Base-by-base conservation (phyloP, 2,329 filamentous ascomycete species). In the Fusarium pseudograminearum region DNA sequence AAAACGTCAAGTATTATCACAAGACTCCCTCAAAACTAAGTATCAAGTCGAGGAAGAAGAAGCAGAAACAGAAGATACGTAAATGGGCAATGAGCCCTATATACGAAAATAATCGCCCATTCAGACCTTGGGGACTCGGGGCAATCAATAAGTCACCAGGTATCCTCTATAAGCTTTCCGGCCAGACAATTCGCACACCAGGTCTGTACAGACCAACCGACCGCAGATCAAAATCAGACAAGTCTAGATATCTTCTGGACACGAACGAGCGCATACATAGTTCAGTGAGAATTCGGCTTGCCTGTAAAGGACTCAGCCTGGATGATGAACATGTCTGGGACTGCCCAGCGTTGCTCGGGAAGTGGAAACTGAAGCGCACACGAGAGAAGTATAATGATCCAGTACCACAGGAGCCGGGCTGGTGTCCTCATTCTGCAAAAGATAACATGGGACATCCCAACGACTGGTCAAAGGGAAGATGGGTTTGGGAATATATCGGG, bases 241-340 rank as follows among this genome's bases (percentile, higher is more conserved):
- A 77, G 41, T 67, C 73, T 2, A 76, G 77, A 11, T 86, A 81
- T 60, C 80, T 88, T 28, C 73, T 82, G 53, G 81, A 85, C 63
- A 88, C 86, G 12, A 85, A 87, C 69, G 86, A 88, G 75, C 81
- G 83, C 11, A 82, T 88, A 34, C 86, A 88, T 73, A 83, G 83
- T 64, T 85, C 84, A 4, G 86, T 86, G 3, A 81, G 86, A 2
- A 80, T 86, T n/a, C 82, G 85, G 5, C 80, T 88, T 16, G 83
- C 83, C 3, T 83, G 83, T 62, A 74, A 81, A 52, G 86, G 86
- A 3, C 80, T 86, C 4, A 84, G 82, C 1, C 77, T 84, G 33
- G 81, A 87, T 65, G 86, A 88, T 70, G 74, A 77, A 26, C 77
- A 73, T 2, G 60, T 79, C n/a, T 88, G 85, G 84, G 75, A 77